Conservation (phyloP, 176 grass and related monocot genomes). For the Stipa capillata region DNA sequence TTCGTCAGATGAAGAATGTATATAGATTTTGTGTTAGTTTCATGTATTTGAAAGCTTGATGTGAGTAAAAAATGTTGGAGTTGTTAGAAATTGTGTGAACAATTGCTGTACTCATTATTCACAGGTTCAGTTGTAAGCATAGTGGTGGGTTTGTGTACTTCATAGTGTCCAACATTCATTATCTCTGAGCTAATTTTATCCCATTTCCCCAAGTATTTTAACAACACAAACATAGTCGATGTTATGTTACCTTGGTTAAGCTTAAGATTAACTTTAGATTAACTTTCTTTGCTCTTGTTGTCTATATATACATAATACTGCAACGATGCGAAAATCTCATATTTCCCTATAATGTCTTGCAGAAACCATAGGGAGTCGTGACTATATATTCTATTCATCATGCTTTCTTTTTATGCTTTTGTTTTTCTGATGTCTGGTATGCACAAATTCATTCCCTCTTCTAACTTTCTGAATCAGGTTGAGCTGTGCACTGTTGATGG, state of each 20-base stretch:
- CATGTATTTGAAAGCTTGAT: too few species aligned
- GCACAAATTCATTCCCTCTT: constrained; percentile 12
- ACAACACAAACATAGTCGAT: background rate
- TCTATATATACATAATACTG: too few species aligned
- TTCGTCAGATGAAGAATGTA: too few species aligned
- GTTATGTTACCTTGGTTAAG: background rate
- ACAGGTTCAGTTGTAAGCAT: background rate
- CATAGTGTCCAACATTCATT: background rate
- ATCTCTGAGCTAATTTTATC: constrained; percentile 1
- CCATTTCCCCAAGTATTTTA: background rate
- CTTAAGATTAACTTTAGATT: too few species aligned
- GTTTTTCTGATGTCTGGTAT: background rate
- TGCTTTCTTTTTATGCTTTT: background rate
- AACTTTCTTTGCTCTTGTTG: too few species aligned
- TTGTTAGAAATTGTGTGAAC: background rate
- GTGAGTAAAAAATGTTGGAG: background rate
- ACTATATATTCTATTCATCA: background rate
- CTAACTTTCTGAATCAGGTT: constrained; percentile 51
- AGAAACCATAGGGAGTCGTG: too few species aligned
- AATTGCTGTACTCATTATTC: background rate
- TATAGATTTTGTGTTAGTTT: too few species aligned
- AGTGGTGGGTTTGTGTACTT: background rate
- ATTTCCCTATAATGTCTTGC: too few species aligned
- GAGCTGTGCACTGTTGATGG: constrained; percentile 89
- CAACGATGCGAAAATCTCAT: too few species aligned